These are phyloP conservation scores for Parafenestella ontariensis DNA, from an alignment of 2,329 filamentous ascomycete species.

Conservation along the genomic window DNA sequence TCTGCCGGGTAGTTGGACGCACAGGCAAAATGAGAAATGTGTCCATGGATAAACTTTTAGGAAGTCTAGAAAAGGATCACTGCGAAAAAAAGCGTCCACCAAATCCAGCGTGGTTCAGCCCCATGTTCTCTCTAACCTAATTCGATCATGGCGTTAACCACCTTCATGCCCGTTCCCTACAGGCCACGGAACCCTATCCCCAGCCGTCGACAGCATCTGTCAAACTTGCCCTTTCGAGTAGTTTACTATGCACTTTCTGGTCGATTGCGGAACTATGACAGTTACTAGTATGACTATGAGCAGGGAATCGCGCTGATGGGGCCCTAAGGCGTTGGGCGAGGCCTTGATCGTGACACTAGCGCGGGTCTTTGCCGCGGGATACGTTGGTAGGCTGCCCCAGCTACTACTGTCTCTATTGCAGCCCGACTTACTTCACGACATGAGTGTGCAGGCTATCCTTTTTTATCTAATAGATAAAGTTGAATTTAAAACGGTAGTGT, in stretches of 20 bases:
- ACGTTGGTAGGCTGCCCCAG: too few relatives aligned
- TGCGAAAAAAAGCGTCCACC: neutral
- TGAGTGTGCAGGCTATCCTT: too few relatives aligned
- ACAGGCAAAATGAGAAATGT: too few relatives aligned
- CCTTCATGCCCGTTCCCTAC: neutral
- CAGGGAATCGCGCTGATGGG: neutral
- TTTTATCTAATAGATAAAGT: too few relatives aligned
- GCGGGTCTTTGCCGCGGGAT: neutral
- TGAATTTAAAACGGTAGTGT: too few relatives aligned
- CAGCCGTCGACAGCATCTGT: constrained; percentile 4
- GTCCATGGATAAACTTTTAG: too few relatives aligned
- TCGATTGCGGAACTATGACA: neutral
- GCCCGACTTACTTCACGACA: too few relatives aligned
- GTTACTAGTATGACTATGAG: neutral
- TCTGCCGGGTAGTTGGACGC: too few relatives aligned
- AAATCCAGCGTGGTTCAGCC: too few relatives aligned
- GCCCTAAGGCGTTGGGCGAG: neutral
- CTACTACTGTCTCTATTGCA: too few relatives aligned
- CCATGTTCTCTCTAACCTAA: neutral
- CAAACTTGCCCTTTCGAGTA: neutral
- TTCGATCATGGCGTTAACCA: neutral
- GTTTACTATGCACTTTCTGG: neutral
- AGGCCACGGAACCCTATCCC: constrained; percentile 1
- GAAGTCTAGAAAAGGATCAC: too few relatives aligned
- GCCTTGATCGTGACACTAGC: neutral